Evolutionary conservation across 1,284 basidiomycete genomes (phyloP).

Genomic region (Leccinum colubrinum): DNA sequence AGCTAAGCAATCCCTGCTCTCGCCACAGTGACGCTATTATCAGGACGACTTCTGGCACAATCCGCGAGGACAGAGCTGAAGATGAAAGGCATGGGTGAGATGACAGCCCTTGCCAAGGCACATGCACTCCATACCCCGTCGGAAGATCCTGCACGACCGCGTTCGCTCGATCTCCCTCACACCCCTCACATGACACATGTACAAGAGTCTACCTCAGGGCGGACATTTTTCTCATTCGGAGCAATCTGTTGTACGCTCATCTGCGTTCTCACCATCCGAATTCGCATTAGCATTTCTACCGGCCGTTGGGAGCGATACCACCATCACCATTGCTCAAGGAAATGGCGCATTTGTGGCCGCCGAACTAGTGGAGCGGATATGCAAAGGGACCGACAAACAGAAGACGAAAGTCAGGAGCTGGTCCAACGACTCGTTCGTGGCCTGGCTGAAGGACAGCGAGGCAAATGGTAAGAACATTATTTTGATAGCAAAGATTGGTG

Average conservation of each 20-base stretch:
- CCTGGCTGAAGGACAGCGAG: conserved; percentile 34
- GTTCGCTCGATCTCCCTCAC: conserved; percentile 80
- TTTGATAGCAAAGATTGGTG: conserved; percentile 49
- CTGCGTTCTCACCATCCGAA: conserved; percentile 49
- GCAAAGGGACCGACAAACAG: conserved; percentile 37
- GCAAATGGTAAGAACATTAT: conserved; percentile 53
- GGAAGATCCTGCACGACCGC: conserved; percentile 42
- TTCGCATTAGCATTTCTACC: conserved; percentile 49
- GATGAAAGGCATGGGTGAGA: conserved; percentile 13
- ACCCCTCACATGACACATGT: conserved; percentile 71
- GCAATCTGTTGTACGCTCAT: conserved; percentile 47
- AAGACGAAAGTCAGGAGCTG: conserved; percentile 48
- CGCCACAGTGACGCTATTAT: too few species aligned
- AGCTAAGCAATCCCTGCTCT: too few species aligned
- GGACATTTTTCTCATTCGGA: conserved; percentile 76
- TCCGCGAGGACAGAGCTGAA: too few species aligned
- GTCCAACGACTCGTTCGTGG: conserved; percentile 41
- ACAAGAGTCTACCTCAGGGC: conserved; percentile 87
- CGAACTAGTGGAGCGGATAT: conserved; percentile 69
- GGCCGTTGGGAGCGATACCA: conserved; percentile 44
- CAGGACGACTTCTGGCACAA: too few species aligned
- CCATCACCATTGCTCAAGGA: conserved; percentile 60
- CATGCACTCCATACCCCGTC: conserved; percentile 58
- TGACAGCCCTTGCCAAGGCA: conserved; percentile 54
- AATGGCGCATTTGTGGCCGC: conserved; percentile 78